A percentile compares a stretch with the other conserved stretches of the same genome.
Evolutionary conservation across 2,329 filamentous ascomycete genomes (phyloP).

Genomic region (Neofusicoccum kwambonambiense): DNA sequence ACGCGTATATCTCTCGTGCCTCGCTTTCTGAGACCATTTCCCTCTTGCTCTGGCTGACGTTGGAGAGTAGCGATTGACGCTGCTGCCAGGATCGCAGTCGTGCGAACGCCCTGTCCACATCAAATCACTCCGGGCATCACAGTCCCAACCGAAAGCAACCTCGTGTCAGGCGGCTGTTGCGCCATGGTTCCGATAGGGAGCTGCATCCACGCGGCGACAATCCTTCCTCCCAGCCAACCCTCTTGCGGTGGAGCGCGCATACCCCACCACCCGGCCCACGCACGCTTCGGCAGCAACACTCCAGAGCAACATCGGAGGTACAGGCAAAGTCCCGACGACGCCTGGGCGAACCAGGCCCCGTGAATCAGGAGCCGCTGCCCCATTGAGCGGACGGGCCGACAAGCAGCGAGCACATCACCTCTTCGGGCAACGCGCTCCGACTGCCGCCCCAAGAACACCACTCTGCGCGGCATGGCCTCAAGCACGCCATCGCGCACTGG

Average conservation of each 20-base stretch:
- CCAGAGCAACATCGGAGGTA: not conserved
- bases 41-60: not conserved
- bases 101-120: not conserved
- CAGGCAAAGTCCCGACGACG: not conserved
- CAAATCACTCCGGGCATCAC: too few relatives aligned
- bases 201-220: not conserved
- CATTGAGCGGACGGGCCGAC: not conserved
- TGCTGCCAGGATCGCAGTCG: not conserved
- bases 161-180: not conserved
- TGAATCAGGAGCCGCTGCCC: not conserved
- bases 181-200: not conserved
- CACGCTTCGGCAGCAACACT: not conserved
- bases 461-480: not conserved
- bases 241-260: not conserved
- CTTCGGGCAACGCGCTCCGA: not conserved
- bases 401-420: not conserved
- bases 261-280: not conserved
- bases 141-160: not conserved
- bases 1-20: slow-evolving; percentile 37
- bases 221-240: not conserved
- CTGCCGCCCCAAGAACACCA: not conserved
- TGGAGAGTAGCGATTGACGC: not conserved
- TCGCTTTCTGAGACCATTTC: slow-evolving; percentile 39
- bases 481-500: not conserved
- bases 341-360: not conserved